Evolutionary conservation across 257 asterid genomes (phyloP).

Genomic region (Solanum tarijense): DNA sequence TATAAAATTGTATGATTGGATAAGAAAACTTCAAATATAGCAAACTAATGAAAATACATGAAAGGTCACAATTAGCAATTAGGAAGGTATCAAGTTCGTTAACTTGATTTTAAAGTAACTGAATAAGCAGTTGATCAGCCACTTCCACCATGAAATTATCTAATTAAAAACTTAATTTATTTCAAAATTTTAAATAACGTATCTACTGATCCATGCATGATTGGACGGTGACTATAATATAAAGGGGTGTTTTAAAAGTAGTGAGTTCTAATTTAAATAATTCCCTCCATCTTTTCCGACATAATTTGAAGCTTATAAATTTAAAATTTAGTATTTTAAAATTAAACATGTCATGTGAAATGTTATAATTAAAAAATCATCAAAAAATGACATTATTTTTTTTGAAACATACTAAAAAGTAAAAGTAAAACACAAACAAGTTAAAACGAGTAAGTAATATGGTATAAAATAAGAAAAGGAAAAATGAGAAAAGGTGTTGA

Average conservation of each 20-base stretch:
- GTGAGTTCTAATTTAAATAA: too few relatives aligned
- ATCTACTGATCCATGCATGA: not conserved
- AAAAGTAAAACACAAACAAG: too few relatives aligned
- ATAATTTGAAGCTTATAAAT: not conserved
- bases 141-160: not conserved
- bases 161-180: not conserved
- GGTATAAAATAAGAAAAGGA: not conserved
- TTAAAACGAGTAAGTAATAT: not conserved
- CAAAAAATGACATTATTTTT: too few relatives aligned
- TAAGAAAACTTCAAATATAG: not conserved
- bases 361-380: too few relatives aligned
- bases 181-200: not conserved
- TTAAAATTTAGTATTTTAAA: too few relatives aligned
- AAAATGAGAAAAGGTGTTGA: not conserved
- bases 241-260: not conserved
- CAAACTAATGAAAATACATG: not conserved
- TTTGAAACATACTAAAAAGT: fast-evolving
- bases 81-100: not conserved
- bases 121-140: conserved; percentile 2
- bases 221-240: not conserved
- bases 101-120: not conserved
- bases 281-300: too few relatives aligned
- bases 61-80: not conserved
- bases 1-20: not conserved
- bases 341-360: not conserved